Conservation (phyloP, 129 eudicot species). For the Arctium minus region DNA sequence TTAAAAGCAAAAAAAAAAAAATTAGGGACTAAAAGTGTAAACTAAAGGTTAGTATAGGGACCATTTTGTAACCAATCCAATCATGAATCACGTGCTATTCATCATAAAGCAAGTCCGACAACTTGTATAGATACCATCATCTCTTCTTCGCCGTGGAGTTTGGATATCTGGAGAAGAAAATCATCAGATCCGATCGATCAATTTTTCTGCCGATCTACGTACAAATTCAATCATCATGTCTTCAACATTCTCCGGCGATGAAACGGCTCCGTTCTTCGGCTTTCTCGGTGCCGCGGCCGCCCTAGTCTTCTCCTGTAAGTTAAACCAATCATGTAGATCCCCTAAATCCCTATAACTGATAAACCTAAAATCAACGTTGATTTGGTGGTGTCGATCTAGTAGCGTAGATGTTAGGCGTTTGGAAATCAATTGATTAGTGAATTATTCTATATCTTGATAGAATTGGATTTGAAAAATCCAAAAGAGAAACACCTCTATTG, state of each 20-base stretch:
- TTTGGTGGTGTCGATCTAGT: background rate
- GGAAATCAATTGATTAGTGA: background rate
- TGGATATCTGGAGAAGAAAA: conserved; percentile 20
- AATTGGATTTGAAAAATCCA: conserved; percentile 4
- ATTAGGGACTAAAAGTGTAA: background rate
- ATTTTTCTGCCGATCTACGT: conserved; percentile 17
- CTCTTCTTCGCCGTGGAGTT: conserved; percentile 18
- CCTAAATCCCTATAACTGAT: background rate
- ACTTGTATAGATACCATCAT: conserved; percentile 15
- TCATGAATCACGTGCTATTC: conserved; percentile 12
- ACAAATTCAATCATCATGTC: conserved; percentile 25
- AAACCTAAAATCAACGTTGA: background rate
- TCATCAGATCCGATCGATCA: conserved; percentile 24
- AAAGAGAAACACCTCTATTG: background rate
- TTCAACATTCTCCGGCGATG: conserved; percentile 46
- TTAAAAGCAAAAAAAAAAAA: background rate
- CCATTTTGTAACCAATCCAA: background rate
- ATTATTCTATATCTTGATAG: background rate
- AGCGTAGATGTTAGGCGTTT: background rate
- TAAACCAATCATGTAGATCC: background rate
- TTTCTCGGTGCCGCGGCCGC: conserved; percentile 45
- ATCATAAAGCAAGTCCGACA: conserved; percentile 11
- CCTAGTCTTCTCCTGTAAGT: conserved; percentile 41
- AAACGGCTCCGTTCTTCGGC: conserved; percentile 43
- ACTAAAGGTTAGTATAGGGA: background rate